Evolutionary conservation across 129 eudicot species (phyloP).

Genomic region (Lactuca sativa): DNA sequence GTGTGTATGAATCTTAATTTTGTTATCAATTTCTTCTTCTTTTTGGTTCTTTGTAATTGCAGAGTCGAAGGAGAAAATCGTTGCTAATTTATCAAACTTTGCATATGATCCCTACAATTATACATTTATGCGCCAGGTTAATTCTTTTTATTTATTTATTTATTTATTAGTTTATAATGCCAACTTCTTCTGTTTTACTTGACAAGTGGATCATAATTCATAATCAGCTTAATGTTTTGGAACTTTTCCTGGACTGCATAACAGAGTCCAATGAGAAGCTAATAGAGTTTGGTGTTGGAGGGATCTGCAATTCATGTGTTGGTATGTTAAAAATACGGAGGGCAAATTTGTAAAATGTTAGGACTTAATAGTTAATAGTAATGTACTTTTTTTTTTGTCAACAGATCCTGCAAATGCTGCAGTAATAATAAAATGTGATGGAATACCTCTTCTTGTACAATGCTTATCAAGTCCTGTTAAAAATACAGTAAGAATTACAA

Average conservation of each 20-base stretch:
- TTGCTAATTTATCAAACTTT: constrained; percentile 88
- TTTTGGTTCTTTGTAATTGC: constrained; percentile 23
- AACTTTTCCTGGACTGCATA: constrained; percentile 91
- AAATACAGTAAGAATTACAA: constrained; percentile 59
- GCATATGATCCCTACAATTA: constrained; percentile 94
- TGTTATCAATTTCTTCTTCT: neutral
- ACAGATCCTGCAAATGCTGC: constrained; percentile 84
- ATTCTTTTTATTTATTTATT: neutral
- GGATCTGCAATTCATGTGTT: constrained; percentile 83
- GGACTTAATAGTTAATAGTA: too few relatives aligned
- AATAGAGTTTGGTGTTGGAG: constrained; percentile 87
- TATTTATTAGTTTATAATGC: neutral
- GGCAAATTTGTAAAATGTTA: too few relatives aligned
- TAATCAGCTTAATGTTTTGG: constrained; percentile 76
- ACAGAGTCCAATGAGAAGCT: constrained; percentile 92
- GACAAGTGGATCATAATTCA: neutral
- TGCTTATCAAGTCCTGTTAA: constrained; percentile 90
- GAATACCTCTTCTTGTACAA: constrained; percentile 64
- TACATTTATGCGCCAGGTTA: constrained; percentile 69
- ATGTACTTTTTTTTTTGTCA: neutral
- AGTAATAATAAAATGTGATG: constrained; percentile 59
- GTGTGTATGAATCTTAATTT: neutral
- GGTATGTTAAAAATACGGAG: constrained; percentile 35
- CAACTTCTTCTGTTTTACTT: constrained; percentile 2
- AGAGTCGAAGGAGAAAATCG: constrained; percentile 79